Evolutionary conservation across 345 rosid species (phyloP), one percentile per base, ranked within the genome.

Genomic region (Abelmoschus esculentus): DNA sequence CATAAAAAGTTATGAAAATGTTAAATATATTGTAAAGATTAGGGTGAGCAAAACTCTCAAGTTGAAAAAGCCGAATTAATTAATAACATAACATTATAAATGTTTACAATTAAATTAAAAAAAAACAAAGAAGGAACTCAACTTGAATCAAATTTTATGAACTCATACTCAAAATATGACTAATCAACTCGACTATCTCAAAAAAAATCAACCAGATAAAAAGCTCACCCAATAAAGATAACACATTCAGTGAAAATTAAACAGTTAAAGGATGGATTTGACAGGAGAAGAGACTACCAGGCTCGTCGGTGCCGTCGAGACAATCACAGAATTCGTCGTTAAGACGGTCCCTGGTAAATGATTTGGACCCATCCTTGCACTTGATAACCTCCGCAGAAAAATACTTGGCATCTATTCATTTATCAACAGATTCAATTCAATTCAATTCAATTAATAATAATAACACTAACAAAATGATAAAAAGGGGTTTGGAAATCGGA

Each of bases 321-420:
- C 99, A 95, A 67, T 95, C 99, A 64, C 99, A 95, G 82, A 83
- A 95, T 77, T 95, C 70, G 70, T 95, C 99, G 32, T 95, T 95
- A 70, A 95, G 86, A 76, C 86, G 91, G 72, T 95, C 96, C 73
- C 82, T 83, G 40, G 82, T 40, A 80, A 95, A 90, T 32, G 86
- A 87, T 63, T 85, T 86, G 26, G 90, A 88, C 18, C 92, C 93
- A 73, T 95, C 97, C 83, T 83, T 91, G 84, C 99, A 95, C 73
- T 76, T 86, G 76, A 95, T 95, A 54, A 85, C 77, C 67, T 85
- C 79, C 5, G 86, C 75, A 8, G 79, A 80, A 75, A 83, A 91
- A 78, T 88, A 88, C 54, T 83, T 84, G 74, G 84, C 85, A 80
- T 95, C 99, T 95, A 80, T 73, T 11, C 13, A 52, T 6, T 11